Conservation (phyloP, 169 alveolate genomes). For the Blepharisma undulans region DNA sequence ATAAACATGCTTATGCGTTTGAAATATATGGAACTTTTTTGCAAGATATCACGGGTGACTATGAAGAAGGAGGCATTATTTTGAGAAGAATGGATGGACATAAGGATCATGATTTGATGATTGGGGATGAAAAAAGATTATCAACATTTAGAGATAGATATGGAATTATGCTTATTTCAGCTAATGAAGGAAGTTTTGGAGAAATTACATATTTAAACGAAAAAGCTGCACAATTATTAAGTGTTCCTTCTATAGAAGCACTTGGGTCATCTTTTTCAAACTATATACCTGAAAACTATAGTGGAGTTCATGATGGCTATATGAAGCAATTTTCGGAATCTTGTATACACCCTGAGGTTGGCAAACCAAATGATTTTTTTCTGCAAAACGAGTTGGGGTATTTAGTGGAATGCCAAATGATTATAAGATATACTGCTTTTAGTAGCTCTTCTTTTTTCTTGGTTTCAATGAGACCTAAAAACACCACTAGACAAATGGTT, state of each 20-base stretch:
- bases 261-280: background rate
- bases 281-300: background rate
- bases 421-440: background rate
- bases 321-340: background rate
- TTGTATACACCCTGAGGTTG: background rate
- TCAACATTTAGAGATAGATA: background rate
- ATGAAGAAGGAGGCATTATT: background rate
- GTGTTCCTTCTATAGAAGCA: background rate
- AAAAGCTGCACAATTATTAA: background rate
- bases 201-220: background rate
- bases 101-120: background rate
- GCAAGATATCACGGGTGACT: background rate
- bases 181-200: background rate
- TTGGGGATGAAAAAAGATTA: background rate
- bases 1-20: background rate
- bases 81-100: background rate
- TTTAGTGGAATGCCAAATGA: background rate
- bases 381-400: background rate
- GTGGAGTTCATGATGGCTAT: background rate
- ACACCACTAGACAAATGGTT: background rate
- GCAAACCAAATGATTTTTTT: too few species aligned
- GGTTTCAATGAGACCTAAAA: background rate
- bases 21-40: background rate
- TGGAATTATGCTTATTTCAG: conserved; percentile 5
- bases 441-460: background rate